These are phyloP conservation scores for Mayamaea pseudoterrestris DNA, from an alignment of 108 stramenopile species.

Conservation along the genomic window DNA sequence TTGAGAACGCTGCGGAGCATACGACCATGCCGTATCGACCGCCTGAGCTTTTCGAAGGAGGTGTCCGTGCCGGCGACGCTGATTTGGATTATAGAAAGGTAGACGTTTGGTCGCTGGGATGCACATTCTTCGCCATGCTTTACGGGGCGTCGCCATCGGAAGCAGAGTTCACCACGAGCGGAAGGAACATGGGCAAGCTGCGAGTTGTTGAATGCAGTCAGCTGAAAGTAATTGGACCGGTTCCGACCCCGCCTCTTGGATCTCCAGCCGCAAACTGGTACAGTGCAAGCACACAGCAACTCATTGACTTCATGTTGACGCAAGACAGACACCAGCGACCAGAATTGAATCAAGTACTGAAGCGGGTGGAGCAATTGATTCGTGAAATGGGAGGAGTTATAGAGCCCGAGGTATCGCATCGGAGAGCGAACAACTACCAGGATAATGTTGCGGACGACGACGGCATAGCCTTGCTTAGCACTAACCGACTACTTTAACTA, in stretches of 20 bases:
- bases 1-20: conserved; percentile 43
- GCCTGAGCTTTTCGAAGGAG: conserved; percentile 77
- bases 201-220: conserved; percentile 28
- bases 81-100: conserved; percentile 49
- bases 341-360: conserved; percentile 12
- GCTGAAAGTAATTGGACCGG: conserved; percentile 14
- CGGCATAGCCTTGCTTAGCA: no score
- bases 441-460: no score
- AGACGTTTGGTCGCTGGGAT: conserved; percentile 77
- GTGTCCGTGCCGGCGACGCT: conserved; percentile 26
- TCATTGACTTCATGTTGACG: conserved; percentile 18
- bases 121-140: conserved; percentile 66
- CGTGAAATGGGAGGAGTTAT: conserved; percentile 2
- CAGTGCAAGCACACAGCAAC: conserved; percentile 11
- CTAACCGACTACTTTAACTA: no score
- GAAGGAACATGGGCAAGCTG: conserved; percentile 21
- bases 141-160: conserved; percentile 74
- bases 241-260: conserved; percentile 15
- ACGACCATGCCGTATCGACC: conserved; percentile 77
- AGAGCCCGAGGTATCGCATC: no score
- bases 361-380: conserved; percentile 9
- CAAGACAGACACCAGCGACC: conserved; percentile 23
- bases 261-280: conserved; percentile 19
- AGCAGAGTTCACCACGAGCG: conserved; percentile 26
- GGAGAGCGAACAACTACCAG: no score